Percentiles rank a stretch among this genome's conserved stretches.
These are phyloP conservation scores for Scleroderma bovista DNA, from an alignment of 768 basidiomycete genomes.

Conservation along the genomic window DNA sequence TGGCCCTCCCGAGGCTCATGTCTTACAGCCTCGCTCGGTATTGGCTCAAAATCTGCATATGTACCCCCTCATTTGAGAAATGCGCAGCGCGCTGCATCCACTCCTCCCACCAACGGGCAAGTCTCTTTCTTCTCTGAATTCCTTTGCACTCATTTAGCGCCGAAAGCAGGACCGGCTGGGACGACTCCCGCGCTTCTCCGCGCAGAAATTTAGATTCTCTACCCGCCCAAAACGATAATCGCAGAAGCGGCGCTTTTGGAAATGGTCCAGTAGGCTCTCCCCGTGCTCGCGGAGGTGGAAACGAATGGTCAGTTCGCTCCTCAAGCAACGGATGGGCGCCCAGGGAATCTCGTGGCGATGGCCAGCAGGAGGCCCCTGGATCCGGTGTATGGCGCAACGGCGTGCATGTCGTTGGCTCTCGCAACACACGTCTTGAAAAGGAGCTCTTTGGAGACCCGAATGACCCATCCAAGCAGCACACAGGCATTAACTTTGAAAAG, in stretches of 20 bases:
- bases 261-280: conserved; percentile 31
- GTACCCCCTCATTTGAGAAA: conserved; percentile 86
- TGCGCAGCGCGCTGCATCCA: conserved; percentile 78
- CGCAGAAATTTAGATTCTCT: conserved; percentile 40
- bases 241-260: conserved; percentile 36
- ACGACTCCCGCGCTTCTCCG: conserved; percentile 68
- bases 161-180: conserved; percentile 57
- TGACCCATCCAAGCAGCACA: conserved; percentile 86
- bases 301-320: conserved; percentile 40
- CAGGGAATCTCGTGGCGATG: conserved; percentile 26
- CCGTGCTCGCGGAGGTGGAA: conserved; percentile 25
- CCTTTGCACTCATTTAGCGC: conserved; percentile 14
- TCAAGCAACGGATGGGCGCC: conserved; percentile 35
- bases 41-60: conserved; percentile 71
- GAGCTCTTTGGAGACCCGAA: conserved; percentile 89
- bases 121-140: conserved; percentile 16
- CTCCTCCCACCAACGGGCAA: conserved; percentile 50
- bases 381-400: conserved; percentile 85
- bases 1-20: not conserved
- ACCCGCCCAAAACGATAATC: conserved; percentile 35
- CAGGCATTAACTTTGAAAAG: conserved; percentile 99
- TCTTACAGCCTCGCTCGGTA: conserved; percentile 62
- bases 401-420: conserved; percentile 74
- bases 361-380: conserved; percentile 41
- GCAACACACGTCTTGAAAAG: conserved; percentile 88